Evolutionary conservation across 2,329 filamentous ascomycete species (phyloP), one percentile per base, ranked within the genome.

Genomic region (Neurospora crassa): DNA sequence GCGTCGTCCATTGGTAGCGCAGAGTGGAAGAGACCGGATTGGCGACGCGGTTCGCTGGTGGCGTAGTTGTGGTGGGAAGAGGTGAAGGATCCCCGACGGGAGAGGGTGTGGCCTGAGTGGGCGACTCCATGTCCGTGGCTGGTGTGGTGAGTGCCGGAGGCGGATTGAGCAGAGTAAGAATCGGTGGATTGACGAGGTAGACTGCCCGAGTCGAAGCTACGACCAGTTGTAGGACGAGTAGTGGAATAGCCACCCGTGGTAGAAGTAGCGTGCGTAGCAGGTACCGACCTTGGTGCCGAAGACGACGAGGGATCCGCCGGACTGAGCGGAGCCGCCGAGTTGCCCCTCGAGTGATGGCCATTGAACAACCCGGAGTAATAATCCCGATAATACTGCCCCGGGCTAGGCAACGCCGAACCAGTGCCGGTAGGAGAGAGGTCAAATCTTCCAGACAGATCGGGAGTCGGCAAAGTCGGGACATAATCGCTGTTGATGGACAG

Each of bases 1-100:
- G 24, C 53, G 24, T 96, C 92, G 1, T 90, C 87, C 82, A 94
- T 87, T 1, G 94, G 94, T 79, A 97, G 87, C 5, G 94, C 94
- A 0, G 94, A 97, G 73, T 92, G 92, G 83, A 97, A 97, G 29
- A 97, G 83, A 5, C 91, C 92, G 0, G 92, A 94, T 76, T 88
- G 91, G 59, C 90, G 89, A 47, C 85, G 84, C 41, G 79, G 79
- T 14, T 86, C 83, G 72, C 79, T 82, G 45, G 80, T 78, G 70
- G 80, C 82, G 72, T 83, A 81, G 74, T 81, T 83, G 3, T 63
- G 53, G 16, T 63, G 53, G 16, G 53, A 63, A 8, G 53, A 63
- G 2, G 53, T 63, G 24, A 18, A 63, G 3, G 53, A 63, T 0
- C 53, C 53, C 1, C 53, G 53, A 8, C 53, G 53, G 24, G 53